Evolutionary conservation across 2,329 filamentous ascomycete species (phyloP).

Genomic region (Colletotrichum kahawae): DNA sequence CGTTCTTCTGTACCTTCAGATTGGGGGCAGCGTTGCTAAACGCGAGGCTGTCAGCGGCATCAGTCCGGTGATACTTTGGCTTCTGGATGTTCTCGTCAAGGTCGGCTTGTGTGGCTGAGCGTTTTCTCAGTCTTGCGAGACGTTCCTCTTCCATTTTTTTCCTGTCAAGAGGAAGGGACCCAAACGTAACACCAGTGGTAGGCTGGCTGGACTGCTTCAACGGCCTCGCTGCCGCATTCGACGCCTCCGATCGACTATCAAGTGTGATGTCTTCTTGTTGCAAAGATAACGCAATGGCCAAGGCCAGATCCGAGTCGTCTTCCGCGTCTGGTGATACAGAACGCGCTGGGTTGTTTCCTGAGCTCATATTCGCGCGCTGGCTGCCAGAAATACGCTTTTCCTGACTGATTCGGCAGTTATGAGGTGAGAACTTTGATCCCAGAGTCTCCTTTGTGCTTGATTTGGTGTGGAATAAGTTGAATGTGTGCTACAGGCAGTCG

Average conservation of each 20-base stretch:
- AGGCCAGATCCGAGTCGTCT: constrained; percentile 63
- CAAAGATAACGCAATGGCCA: constrained; percentile 66
- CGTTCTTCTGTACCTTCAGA: background rate
- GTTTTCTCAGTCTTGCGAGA: constrained; percentile 71
- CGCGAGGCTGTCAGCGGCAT: background rate
- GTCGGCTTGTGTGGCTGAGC: constrained; percentile 18
- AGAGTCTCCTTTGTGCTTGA: background rate
- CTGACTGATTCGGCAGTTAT: background rate
- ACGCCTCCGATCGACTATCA: background rate
- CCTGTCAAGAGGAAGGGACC: constrained; percentile 68
- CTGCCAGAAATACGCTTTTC: background rate
- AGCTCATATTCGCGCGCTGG: background rate
- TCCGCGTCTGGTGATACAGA: constrained; percentile 33
- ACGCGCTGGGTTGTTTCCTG: background rate
- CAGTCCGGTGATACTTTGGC: constrained; percentile 19
- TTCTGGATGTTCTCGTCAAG: constrained; percentile 21
- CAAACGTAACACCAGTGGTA: constrained; percentile 26
- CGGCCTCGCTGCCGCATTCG: background rate
- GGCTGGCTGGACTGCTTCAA: background rate
- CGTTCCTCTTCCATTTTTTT: constrained; percentile 87
- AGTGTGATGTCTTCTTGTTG: constrained; percentile 27
- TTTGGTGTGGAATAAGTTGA: background rate
- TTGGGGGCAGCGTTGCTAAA: background rate
- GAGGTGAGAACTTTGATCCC: background rate
- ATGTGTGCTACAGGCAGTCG: background rate